Base-by-base conservation (phyloP, 441 rosid genomes). In the Syzygium syzygioides region DNA sequence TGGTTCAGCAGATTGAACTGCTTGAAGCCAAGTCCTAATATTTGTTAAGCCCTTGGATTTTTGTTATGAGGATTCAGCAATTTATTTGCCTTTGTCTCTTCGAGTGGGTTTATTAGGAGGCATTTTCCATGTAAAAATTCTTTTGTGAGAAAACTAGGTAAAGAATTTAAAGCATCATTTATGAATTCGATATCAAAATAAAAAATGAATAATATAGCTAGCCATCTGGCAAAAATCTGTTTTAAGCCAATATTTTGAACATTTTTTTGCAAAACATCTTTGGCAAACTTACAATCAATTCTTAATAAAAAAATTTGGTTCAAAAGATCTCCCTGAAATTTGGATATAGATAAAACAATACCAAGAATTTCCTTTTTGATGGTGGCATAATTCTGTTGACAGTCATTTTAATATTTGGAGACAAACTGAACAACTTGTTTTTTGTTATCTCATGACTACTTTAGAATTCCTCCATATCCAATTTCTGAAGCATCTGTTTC, bases 141-240 rank as follows among this genome's bases (percentile, higher is more conserved):
- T 57, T n/a, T 57, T 2, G 13, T 25, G 0, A 57, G 0, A 57
- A 57, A 57, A 57, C 12, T 0, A 57, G 0, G n/a, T n/a, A 57
- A 57, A 57, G n/a, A 57, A 57, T 25, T 57, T 57, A n/a, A 57
- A 23, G 3, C 10, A 9, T 6, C n/a, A 57, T 57, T 57, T 20
- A 56, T 9, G n/a, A 57, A 57, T 57, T 57, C 62, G 11, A 57
- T 25, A 57, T 25, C 62, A 57, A 10, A 57, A 10, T 57, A 14
- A 57, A 2, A 25, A 6, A 57, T 0, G 0, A 5, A 57, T 57
- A 57, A 1, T 57, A 57, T 25, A 14, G 2, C n/a, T 57, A 23
- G 45, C 45, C 45, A 41, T 41, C 7, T 41, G 45, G 45, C 45
- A 41, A 57, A 57, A 10, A 25, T 57, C 11, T 57, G 6, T 57